Evolutionary conservation across 345 rosid genomes (phyloP).

Genomic region (Excoecaria cochinchinensis): DNA sequence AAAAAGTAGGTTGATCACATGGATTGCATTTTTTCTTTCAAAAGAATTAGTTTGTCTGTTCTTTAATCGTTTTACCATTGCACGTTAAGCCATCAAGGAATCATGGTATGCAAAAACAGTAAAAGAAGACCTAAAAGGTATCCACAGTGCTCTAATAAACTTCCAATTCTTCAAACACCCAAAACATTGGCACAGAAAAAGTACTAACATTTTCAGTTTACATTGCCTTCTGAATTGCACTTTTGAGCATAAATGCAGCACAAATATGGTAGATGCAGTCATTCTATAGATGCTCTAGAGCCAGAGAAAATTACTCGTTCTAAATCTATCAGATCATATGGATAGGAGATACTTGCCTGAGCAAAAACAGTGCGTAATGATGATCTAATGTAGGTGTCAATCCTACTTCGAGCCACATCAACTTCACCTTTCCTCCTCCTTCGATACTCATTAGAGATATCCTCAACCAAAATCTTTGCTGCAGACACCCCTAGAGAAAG

Average conservation of each 20-base stretch:
- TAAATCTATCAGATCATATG: not conserved
- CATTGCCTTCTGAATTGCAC: not conserved
- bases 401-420: conserved; percentile 78
- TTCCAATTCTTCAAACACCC: not conserved
- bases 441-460: conserved; percentile 91
- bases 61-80: not conserved
- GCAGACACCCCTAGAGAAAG: conserved; percentile 86
- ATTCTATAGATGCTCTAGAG: conserved; percentile 15
- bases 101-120: not conserved
- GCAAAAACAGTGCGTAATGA: conserved; percentile 96
- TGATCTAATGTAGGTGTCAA: conserved; percentile 95
- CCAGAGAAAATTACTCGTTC: not conserved
- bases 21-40: not conserved
- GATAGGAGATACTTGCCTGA: conserved; percentile 64
- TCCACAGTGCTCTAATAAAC: not conserved
- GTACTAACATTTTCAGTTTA: not conserved
- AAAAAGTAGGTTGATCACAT: not conserved
- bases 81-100: not conserved
- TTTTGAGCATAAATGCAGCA: not conserved
- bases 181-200: not conserved
- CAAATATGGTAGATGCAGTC: not conserved
- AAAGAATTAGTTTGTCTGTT: not conserved
- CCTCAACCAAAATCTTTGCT: conserved; percentile 88
- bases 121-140: conserved; percentile 5
- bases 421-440: conserved; percentile 80